These are phyloP conservation scores for Endogone sp. DNA, from an alignment of 192 early-diverging fungal species.

Conservation along the genomic window DNA sequence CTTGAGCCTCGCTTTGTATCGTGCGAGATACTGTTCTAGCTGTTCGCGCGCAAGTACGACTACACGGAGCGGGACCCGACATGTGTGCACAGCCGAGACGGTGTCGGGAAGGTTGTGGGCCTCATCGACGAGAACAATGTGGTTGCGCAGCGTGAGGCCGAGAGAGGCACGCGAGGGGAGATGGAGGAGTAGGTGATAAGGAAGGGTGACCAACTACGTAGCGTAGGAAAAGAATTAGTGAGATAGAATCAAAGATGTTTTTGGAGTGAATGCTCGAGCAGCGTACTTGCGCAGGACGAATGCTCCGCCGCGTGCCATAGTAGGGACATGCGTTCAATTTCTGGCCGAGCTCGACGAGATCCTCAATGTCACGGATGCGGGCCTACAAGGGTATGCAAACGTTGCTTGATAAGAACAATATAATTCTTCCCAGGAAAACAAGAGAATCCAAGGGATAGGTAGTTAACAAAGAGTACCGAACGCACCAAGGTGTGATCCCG, in stretches of 20 bases:
- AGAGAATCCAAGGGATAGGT: too few species aligned
- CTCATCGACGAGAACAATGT: constrained; percentile 85
- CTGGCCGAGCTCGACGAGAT: constrained; percentile 64
- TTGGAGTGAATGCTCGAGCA: neutral
- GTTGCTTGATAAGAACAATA: too few species aligned
- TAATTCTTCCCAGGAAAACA: too few species aligned
- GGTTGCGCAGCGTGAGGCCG: constrained; percentile 63
- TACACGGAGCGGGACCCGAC: constrained; percentile 45
- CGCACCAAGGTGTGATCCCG: constrained; percentile 42
- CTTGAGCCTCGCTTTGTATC: constrained; percentile 65
- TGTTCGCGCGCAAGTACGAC: constrained; percentile 51
- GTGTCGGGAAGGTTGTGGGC: constrained; percentile 75
- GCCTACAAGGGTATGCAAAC: constrained; percentile 14
- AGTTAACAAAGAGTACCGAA: constrained; percentile 2
- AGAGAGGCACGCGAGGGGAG: constrained; percentile 68
- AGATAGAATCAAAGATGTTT: neutral
- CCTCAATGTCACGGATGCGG: constrained; percentile 78
- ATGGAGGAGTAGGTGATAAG: constrained; percentile 84
- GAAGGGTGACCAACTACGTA: constrained; percentile 78
- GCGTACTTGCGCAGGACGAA: constrained; percentile 45
- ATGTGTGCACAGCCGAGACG: constrained; percentile 67
- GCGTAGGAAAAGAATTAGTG: neutral
- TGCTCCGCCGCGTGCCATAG: constrained; percentile 69
- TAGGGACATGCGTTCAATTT: constrained; percentile 69
- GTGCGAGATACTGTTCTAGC: constrained; percentile 59